Evolutionary conservation across 257 asterid species (phyloP).

Genomic region (Solanum clarkiae): DNA sequence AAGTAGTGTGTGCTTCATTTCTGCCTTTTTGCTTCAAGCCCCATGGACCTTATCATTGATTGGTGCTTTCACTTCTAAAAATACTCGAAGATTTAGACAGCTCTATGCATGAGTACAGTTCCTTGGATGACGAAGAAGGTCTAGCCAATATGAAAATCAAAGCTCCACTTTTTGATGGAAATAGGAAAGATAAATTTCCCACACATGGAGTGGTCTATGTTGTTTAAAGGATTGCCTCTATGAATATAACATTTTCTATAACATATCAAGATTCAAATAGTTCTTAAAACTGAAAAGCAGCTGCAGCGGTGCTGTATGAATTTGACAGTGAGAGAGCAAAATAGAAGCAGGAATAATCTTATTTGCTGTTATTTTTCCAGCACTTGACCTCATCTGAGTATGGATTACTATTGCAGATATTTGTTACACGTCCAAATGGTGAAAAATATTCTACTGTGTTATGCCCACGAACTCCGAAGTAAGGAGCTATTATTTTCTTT

Average conservation of each 20-base stretch:
- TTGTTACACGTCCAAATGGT: slow-evolving; percentile 73
- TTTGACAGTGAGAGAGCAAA: background rate
- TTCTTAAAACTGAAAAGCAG: background rate
- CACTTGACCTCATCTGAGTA: background rate
- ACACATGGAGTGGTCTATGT: background rate
- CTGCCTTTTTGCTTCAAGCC: background rate
- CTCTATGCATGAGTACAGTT: background rate
- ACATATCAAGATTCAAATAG: background rate
- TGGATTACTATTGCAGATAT: slow-evolving; percentile 40
- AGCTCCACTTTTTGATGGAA: background rate
- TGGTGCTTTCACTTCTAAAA: background rate
- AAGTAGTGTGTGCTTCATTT: background rate
- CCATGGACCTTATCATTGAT: background rate
- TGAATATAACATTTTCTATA: background rate
- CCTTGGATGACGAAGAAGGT: background rate
- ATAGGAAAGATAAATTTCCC: background rate
- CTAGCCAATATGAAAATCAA: background rate
- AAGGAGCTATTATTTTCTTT: slow-evolving; percentile 14
- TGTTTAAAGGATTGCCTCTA: background rate
- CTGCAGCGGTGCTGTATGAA: background rate
- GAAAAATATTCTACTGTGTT: slow-evolving; percentile 63
- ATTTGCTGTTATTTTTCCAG: background rate
- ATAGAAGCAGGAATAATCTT: background rate
- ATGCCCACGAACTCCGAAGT: slow-evolving; percentile 60
- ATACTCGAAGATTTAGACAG: background rate